Evolutionary conservation across 352 stramenopile genomes (phyloP), one percentile per base, ranked within the genome.

Genomic region (Globisporangium cederbergense): DNA sequence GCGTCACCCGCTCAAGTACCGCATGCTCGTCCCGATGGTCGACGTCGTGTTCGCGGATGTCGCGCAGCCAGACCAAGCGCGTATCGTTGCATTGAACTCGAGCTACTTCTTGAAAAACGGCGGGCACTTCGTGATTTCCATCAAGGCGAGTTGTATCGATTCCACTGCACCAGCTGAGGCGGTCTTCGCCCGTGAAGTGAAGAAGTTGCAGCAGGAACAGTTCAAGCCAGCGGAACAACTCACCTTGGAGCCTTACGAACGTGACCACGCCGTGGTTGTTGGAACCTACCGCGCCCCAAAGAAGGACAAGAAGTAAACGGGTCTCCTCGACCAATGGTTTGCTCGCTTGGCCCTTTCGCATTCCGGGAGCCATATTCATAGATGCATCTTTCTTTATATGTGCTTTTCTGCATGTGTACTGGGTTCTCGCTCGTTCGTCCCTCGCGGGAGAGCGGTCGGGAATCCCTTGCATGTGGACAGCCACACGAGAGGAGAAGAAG

Each of bases 71-170:
- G 98, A 99, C 85, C 98, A 99, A 72, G 97, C 97, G 11, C 97
- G 98, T 91, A 99, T 99, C 67, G 97, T 99, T 45, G 96, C 95
- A 8, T 75, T 99, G 49, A 99, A 99, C 81, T 89, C 97, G 14
- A 97, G 98, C 75, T 98, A 99, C 85, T 99, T 99, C 81, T 82
- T 99, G 55, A 99, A 99, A 82, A 99, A 98, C 82, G 97, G 97
- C 65, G 98, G 98, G 65, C 97, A 99, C 88, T 98, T 98, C 58
- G 96, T 99, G 11, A 99, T 99, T 76, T 98, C 97, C 50, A 99
- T 99, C 87, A 99, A 99, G 88, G 98, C 98, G 58, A 98, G 84
- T 77, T 99, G 97, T 82, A 99, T 99, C 76, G 97, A 99, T 87
- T 99, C 95, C 32, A 99, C 98, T 50, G 97, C 97, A 45, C 82